Evolutionary conservation across 495 filamentous ascomycete species (phyloP).

Genomic region (Penicillium manginii): DNA sequence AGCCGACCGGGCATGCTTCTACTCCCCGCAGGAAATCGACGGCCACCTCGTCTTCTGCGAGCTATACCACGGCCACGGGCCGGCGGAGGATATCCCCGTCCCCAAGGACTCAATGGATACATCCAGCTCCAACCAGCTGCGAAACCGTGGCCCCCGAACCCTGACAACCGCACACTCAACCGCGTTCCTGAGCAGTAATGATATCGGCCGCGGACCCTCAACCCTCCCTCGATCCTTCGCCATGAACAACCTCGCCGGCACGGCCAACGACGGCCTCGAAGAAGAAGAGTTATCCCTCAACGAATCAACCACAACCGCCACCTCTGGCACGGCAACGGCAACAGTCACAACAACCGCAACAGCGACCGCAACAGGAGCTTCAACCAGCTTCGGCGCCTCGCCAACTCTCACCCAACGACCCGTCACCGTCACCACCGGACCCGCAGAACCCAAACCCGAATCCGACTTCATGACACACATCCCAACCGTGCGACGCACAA

Average conservation of each 20-base stretch:
- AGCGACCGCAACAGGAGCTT: conserved; percentile 41
- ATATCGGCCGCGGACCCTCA: conserved; percentile 23
- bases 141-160: conserved; percentile 35
- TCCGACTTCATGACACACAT: conserved; percentile 57
- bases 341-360: conserved; percentile 38
- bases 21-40: conserved; percentile 75
- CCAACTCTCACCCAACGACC: conserved; percentile 40
- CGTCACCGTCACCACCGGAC: conserved; percentile 11
- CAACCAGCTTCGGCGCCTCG: conserved; percentile 46
- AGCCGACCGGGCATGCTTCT: conserved; percentile 73
- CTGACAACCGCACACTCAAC: conserved; percentile 44
- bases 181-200: conserved; percentile 39
- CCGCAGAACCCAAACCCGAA: conserved; percentile 38
- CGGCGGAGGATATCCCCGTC: conserved; percentile 65
- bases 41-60: conserved; percentile 80
- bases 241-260: conserved; percentile 43
- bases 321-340: conserved; percentile 61
- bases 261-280: conserved; percentile 23
- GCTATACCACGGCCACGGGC: conserved; percentile 71
- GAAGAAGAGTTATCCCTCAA: conserved; percentile 36
- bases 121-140: conserved; percentile 31
- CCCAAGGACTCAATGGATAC: conserved; percentile 39
- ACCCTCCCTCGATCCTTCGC: conserved; percentile 53
- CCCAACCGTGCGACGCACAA: conserved; percentile 55
- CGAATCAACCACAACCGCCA: conserved; percentile 51